phyloP scores from a whole-genome alignment of 1,284 basidiomycete species.

The Malassezia vespertilionis region DNA sequence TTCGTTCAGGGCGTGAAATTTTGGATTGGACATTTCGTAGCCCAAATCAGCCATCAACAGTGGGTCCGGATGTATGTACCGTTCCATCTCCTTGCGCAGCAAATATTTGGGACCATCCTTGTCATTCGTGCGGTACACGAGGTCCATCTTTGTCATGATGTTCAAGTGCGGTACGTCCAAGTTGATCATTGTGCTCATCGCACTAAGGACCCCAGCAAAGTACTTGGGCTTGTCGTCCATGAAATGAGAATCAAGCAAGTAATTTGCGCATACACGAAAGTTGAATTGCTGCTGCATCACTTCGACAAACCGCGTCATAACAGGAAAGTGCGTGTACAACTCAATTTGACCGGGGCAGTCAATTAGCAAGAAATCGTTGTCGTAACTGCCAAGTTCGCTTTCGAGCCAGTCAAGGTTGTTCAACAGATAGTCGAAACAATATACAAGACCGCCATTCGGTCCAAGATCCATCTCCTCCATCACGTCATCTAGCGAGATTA shows the following conservation, averaged over 20 bases:
- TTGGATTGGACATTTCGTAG: conserved; percentile 62
- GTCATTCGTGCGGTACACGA: conserved; percentile 62
- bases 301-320: conserved; percentile 76
- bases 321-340: conserved; percentile 93
- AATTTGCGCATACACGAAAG: conserved; percentile 50
- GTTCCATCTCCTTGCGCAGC: conserved; percentile 52
- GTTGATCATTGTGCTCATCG: conserved; percentile 98
- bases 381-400: conserved; percentile 78
- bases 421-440: conserved; percentile 96
- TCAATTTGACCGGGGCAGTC: conserved; percentile 99
- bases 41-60: conserved; percentile 64
- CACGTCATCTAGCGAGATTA: conserved; percentile 86
- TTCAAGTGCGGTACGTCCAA: conserved; percentile 95
- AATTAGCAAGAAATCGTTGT: conserved; percentile 93
- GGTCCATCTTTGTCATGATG: conserved; percentile 98
- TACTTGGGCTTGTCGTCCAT: conserved; percentile 80
- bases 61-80: conserved; percentile 95
- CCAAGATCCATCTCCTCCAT: conserved; percentile 93
- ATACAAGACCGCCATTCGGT: conserved; percentile 91
- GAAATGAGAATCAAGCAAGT: conserved; percentile 82
- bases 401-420: conserved; percentile 99
- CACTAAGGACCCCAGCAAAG: conserved; percentile 93
- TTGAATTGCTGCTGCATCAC: conserved; percentile 48
- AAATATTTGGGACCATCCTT: conserved; percentile 49
- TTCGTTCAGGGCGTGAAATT: conserved; percentile 83